A percentile compares a stretch with the other conserved stretches of the same genome.
phyloP scores from a whole-genome alignment of 257 asterid genomes.

The Scutellaria minor region DNA sequence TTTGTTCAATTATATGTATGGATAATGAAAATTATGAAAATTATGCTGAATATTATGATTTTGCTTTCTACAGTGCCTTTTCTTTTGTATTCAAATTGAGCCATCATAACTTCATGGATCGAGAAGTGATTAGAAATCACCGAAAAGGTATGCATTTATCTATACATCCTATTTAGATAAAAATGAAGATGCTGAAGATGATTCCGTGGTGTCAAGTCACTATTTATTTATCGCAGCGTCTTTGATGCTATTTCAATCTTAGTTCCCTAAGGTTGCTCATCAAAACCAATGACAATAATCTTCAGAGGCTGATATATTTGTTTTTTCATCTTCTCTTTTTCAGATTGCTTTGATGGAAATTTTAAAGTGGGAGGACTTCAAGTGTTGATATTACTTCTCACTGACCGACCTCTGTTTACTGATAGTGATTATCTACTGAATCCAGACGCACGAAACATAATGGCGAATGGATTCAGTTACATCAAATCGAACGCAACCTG shows the following conservation, averaged over 20 bases:
- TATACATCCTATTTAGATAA: neutral
- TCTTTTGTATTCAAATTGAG: conserved; percentile 42
- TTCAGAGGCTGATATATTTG: neutral
- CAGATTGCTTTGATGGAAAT: conserved; percentile 26
- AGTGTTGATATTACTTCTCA: conserved; percentile 24
- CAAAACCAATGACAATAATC: neutral
- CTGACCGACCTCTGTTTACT: conserved; percentile 19
- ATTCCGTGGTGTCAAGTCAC: neutral
- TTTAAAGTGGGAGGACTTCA: conserved; percentile 22
- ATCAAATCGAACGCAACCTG: neutral
- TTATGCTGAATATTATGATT: conserved; percentile 25
- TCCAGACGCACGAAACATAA: conserved; percentile 10
- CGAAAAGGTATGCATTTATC: conserved; percentile 30
- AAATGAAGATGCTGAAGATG: neutral
- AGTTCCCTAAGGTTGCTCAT: neutral
- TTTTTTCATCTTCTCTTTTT: neutral
- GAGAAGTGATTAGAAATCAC: conserved; percentile 13
- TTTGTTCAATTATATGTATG: neutral
- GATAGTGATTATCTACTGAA: conserved; percentile 25
- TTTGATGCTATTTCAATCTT: neutral
- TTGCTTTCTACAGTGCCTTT: conserved; percentile 51
- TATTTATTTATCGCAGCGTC: neutral
- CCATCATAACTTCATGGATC: conserved; percentile 8
- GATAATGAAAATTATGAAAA: conserved; percentile 4
- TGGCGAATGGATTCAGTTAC: conserved; percentile 15